phyloP scores from a whole-genome alignment of 805 yeast genomes.

The Lipomyces starkeyi region DNA sequence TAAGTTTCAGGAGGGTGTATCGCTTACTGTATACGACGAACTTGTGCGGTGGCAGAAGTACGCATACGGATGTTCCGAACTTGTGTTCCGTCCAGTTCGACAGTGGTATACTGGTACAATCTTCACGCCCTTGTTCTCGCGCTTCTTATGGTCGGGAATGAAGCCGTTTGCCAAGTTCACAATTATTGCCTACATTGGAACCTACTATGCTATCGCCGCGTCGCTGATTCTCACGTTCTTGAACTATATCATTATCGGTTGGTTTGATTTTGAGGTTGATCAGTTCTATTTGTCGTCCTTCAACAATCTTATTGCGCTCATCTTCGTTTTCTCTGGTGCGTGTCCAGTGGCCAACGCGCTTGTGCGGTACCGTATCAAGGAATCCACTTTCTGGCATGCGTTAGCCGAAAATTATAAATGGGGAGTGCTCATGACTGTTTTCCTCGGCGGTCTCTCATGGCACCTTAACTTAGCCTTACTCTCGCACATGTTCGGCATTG shows the following conservation, averaged over 20 bases:
- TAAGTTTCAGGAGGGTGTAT: constrained; percentile 23
- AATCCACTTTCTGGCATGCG: constrained; percentile 10
- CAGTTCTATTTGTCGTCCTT: constrained; percentile 20
- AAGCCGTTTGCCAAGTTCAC: constrained; percentile 17
- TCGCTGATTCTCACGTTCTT: constrained; percentile 11
- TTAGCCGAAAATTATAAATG: constrained; percentile 10
- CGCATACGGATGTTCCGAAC: constrained; percentile 26
- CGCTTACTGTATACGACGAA: constrained; percentile 27
- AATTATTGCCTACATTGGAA: constrained; percentile 21
- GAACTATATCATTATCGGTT: constrained; percentile 19
- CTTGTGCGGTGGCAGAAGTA: constrained; percentile 25
- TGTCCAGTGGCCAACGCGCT: constrained; percentile 14
- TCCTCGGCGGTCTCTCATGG: constrained; percentile 21
- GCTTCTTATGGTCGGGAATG: constrained; percentile 15
- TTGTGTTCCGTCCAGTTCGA: constrained; percentile 15
- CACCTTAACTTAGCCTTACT: constrained; percentile 12
- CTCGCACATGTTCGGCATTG: constrained; percentile 13
- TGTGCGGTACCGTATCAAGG: constrained; percentile 11
- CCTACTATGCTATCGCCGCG: constrained; percentile 23
- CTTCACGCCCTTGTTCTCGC: constrained; percentile 18
- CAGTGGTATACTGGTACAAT: constrained; percentile 11
- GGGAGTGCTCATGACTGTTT: constrained; percentile 15
- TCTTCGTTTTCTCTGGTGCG: constrained; percentile 16
- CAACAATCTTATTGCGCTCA: constrained; percentile 9
- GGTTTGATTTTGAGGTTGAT: constrained; percentile 11